phyloP scores from a whole-genome alignment of 225 moss, liverwort and hornwort species.

The Climacium dendroides region DNA sequence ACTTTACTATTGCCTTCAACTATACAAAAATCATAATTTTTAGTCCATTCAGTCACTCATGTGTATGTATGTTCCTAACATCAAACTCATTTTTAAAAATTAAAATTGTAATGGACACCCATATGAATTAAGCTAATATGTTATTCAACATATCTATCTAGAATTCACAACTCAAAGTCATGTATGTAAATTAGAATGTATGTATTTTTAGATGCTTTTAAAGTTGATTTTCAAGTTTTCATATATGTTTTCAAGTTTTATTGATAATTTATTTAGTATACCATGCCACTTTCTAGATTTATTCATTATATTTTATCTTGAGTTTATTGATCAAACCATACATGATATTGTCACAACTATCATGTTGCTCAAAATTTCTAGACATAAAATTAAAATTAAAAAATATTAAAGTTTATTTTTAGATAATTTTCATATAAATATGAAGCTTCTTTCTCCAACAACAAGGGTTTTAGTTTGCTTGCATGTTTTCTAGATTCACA shows the following conservation, averaged over 20 bases:
- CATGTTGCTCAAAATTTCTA: background rate
- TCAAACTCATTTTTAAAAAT: background rate
- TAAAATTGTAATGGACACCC: background rate
- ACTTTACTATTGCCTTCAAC: background rate
- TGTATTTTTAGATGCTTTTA: background rate
- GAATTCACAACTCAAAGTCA: background rate
- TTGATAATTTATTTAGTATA: background rate
- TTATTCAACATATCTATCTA: background rate
- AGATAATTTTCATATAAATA: background rate
- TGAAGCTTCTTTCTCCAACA: background rate
- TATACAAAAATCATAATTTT: background rate
- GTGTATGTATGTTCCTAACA: background rate
- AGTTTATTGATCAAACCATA: background rate
- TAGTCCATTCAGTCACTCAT: background rate
- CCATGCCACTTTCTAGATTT: no score
- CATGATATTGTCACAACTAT: background rate
- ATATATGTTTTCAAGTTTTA: background rate
- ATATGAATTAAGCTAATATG: background rate
- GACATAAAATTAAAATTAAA: background rate
- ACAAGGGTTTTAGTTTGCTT: background rate
- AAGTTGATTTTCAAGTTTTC: background rate
- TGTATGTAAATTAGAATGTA: background rate
- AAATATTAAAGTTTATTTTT: no score
- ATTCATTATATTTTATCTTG: background rate
- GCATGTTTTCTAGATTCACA: background rate